Evolutionary conservation across 2,329 filamentous ascomycete species (phyloP), one percentile per base, ranked within the genome.

Genomic region (Pseudocercospora crystallina): DNA sequence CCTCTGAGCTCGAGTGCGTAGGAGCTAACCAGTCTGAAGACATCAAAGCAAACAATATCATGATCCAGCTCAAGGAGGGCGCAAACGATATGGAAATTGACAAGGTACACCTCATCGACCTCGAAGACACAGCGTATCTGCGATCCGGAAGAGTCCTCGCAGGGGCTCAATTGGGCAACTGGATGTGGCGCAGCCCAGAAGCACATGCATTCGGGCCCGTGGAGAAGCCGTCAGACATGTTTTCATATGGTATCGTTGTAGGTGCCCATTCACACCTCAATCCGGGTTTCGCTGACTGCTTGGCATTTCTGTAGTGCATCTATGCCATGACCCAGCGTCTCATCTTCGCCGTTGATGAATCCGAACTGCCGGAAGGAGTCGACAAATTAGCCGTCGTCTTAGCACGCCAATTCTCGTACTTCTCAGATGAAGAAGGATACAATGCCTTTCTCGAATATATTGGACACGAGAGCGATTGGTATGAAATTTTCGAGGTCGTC

Each of bases 381-480:
- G 70, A 73, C 36, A 65, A 64, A n/a, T 63, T 73, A 39, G 67
- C 66, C 37, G 63, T 71, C 55, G 70, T 78, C 32, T 60, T 78
- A 34, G 69, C 73, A 54, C 71, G 72, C 15, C 75, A 77, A 54
- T 68, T 78, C 11, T 79, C 74, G 2, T 75, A 73, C 57, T 78
- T 78, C 60, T 70, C 69, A 36, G 70, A 78, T 54, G 63, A 65
- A 61, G 62, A 74, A 4, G 68, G 70, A 34, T 65, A 76, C 34
- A 13, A 44, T 8, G 50, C 29, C 17, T 40, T 53, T 20, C 39
- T 49, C 10, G 26, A 42, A 31, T 53, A 49, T 58, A 67, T 77
- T 39, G 72, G 70, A 26, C 62, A 62, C 20, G 73, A 71, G 15
- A 73, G 69, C 54, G 71, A 69, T 13, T 76, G 69, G 68, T 61